These are phyloP conservation scores for Clonostachys sp. DNA, from an alignment of 2,329 filamentous ascomycete genomes.

Conservation along the genomic window DNA sequence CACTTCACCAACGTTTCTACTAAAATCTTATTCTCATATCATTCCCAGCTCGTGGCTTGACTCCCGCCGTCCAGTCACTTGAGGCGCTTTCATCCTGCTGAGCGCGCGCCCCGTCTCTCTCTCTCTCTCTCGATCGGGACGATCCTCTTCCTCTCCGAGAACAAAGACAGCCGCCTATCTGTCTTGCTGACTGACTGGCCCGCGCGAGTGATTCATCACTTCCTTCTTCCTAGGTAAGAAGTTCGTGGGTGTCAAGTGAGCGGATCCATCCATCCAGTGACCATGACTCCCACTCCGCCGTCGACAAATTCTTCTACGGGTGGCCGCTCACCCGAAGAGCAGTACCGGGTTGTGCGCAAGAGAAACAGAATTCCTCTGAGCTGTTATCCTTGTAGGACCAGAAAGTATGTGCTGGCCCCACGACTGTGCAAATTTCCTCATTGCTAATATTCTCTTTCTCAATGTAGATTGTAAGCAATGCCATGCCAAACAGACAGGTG, in stretches of 20 bases:
- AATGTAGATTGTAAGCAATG: no score
- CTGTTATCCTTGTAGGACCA: conserved; percentile 84
- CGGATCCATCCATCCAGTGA: conserved; percentile 6
- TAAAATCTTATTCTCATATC: neutral
- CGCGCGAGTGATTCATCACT: no score
- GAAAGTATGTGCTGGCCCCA: conserved; percentile 61
- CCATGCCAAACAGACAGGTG: no score
- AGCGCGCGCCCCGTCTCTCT: no score
- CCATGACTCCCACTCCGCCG: conserved; percentile 72
- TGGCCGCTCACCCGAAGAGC: conserved; percentile 75
- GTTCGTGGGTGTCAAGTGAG: no score
- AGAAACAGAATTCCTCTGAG: conserved; percentile 88
- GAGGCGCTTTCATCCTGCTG: no score
- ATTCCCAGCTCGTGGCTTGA: neutral
- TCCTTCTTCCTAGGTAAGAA: no score
- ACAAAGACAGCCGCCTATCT: neutral
- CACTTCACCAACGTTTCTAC: no score
- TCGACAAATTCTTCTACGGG: conserved; percentile 75
- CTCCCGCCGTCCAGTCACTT: neutral
- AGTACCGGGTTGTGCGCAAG: conserved; percentile 85
- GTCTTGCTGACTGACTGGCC: no score
- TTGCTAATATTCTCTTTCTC: no score
- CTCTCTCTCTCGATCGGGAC: no score
- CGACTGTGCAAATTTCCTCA: no score
- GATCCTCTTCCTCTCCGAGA: neutral